Evolutionary conservation across 2,329 filamentous ascomycete species (phyloP).

Genomic region (Endoconidiophora laricicola): DNA sequence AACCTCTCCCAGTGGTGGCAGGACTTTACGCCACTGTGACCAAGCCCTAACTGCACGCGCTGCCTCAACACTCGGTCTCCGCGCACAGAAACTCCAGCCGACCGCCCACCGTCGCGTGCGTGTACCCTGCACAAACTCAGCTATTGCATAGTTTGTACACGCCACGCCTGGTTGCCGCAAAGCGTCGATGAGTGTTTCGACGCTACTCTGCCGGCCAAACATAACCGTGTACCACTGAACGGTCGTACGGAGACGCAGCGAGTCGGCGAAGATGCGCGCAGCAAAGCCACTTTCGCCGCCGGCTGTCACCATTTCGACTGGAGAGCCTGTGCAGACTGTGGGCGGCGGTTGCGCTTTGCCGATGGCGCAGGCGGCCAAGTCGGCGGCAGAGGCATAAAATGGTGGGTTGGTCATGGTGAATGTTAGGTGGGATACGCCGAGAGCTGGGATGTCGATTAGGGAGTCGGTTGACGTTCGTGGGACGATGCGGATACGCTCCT

Average conservation of each 20-base stretch:
- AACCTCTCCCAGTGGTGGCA: conserved; percentile 27
- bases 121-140: conserved; percentile 59
- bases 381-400: conserved; percentile 64
- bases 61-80: conserved; percentile 39
- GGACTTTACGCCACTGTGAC: conserved; percentile 23
- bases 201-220: conserved; percentile 64
- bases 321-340: conserved; percentile 59
- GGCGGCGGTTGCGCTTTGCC: conserved; percentile 52
- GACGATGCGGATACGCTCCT: conserved; percentile 47
- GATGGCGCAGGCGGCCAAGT: conserved; percentile 48
- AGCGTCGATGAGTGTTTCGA: conserved; percentile 43
- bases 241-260: conserved; percentile 36
- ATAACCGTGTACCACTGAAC: conserved; percentile 85
- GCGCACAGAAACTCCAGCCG: conserved; percentile 65
- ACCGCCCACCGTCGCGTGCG: conserved; percentile 76
- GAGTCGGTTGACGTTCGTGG: conserved; percentile 31
- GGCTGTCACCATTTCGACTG: conserved; percentile 67
- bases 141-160: conserved; percentile 57
- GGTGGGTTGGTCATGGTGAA: conserved; percentile 93
- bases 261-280: conserved; percentile 52
- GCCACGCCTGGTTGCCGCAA: conserved; percentile 39
- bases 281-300: conserved; percentile 71
- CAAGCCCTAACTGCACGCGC: conserved; percentile 27
- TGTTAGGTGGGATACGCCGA: conserved; percentile 39
- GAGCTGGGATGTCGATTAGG: conserved; percentile 46